Conservation (phyloP, 2,329 filamentous ascomycete species). For the Epichloe hybrida region DNA sequence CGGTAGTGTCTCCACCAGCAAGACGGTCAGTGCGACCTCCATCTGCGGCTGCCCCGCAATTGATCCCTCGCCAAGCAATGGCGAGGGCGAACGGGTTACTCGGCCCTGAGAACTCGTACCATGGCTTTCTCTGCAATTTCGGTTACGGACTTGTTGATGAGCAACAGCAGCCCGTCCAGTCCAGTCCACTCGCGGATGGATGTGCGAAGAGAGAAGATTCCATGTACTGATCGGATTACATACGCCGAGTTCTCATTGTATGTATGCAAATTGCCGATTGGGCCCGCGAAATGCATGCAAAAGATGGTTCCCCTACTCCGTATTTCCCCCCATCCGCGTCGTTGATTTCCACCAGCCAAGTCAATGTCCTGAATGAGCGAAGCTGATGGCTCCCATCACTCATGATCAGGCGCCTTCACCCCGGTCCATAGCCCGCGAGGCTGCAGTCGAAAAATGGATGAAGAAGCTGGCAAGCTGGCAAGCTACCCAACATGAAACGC, state of each 20-base stretch:
- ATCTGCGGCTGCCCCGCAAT: neutral
- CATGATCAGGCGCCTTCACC: neutral
- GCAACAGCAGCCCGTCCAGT: no score
- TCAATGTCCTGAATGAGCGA: no score
- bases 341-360: no score
- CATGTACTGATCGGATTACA: no score
- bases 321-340: no score
- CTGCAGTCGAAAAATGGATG: neutral
- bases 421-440: neutral
- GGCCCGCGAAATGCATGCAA: no score
- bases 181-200: no score
- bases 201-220: neutral
- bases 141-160: neutral
- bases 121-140: slow-evolving; percentile 3
- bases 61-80: slow-evolving; percentile 2
- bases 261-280: neutral
- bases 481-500: slow-evolving; percentile 33
- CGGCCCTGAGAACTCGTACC: neutral
- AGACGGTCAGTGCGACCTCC: slow-evolving; percentile 3
- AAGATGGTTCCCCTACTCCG: no score
- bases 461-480: slow-evolving; percentile 8
- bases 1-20: neutral
- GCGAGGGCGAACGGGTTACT: neutral
- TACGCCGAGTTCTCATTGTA: neutral
- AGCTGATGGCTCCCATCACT: no score